These are phyloP conservation scores for Lecanicillium sp. DNA, from an alignment of 2,329 filamentous ascomycete species.

Conservation along the genomic window DNA sequence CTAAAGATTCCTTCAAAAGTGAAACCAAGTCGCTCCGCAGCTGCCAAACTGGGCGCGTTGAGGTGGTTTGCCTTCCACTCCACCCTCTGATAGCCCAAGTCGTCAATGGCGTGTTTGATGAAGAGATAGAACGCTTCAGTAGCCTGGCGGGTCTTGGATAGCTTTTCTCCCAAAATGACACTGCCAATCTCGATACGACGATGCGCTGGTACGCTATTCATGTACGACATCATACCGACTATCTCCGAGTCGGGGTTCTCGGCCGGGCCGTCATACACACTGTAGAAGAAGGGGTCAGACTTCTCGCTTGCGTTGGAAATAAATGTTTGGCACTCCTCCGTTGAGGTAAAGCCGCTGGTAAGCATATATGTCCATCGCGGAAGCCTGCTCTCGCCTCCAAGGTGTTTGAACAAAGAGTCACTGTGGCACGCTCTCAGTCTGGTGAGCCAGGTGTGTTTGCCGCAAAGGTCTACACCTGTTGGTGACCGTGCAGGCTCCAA, in stretches of 20 bases:
- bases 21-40: slow-evolving; percentile 52
- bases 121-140: slow-evolving; percentile 53
- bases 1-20: slow-evolving; percentile 51
- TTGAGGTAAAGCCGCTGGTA: slow-evolving; percentile 14
- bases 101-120: slow-evolving; percentile 44
- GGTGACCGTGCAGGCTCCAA: neutral
- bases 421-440: slow-evolving; percentile 20
- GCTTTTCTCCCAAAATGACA: slow-evolving; percentile 39
- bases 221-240: slow-evolving; percentile 33
- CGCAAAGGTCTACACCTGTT: slow-evolving; percentile 15
- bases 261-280: slow-evolving; percentile 28
- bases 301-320: slow-evolving; percentile 17
- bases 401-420: slow-evolving; percentile 20
- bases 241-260: slow-evolving; percentile 20
- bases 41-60: slow-evolving; percentile 45
- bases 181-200: slow-evolving; percentile 49
- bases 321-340: slow-evolving; percentile 12
- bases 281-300: slow-evolving; percentile 33
- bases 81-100: slow-evolving; percentile 45
- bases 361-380: slow-evolving; percentile 28
- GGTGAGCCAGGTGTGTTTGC: slow-evolving; percentile 22
- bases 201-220: slow-evolving; percentile 40
- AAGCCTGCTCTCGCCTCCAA: slow-evolving; percentile 22
- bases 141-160: slow-evolving; percentile 46
- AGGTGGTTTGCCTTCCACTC: slow-evolving; percentile 58